A percentile compares a stretch with the other conserved stretches of the same genome.
Conservation (phyloP, 106 monocot genomes). For the Apostasia ramifera region DNA sequence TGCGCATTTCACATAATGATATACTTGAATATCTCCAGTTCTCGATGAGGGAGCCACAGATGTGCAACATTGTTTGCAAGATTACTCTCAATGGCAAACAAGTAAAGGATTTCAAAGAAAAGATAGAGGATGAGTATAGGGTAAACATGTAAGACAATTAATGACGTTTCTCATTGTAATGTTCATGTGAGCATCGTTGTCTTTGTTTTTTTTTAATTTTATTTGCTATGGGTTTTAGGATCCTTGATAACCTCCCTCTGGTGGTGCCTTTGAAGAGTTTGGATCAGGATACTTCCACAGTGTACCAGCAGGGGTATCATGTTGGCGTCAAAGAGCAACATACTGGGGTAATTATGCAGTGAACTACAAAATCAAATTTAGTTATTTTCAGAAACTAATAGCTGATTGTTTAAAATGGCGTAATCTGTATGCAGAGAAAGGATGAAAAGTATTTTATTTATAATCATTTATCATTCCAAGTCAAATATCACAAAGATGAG, state of each 20-base stretch:
- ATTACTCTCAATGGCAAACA: slow-evolving; percentile 46
- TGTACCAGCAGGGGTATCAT: slow-evolving; percentile 79
- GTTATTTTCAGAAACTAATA: background rate
- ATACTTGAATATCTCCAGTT: slow-evolving; percentile 38
- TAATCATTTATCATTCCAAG: slow-evolving; percentile 89
- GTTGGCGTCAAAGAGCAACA: slow-evolving; percentile 74
- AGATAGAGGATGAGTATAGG: slow-evolving; percentile 88
- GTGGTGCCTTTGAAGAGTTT: slow-evolving; percentile 71
- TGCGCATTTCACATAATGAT: background rate
- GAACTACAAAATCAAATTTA: background rate
- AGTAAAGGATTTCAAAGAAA: slow-evolving; percentile 74
- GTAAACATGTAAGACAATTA: slow-evolving; percentile 73
- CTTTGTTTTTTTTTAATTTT: slow-evolving; percentile 4
- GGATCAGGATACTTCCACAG: slow-evolving; percentile 43
- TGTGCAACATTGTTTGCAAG: slow-evolving; percentile 81
- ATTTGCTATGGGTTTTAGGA: slow-evolving; percentile 41
- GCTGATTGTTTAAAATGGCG: background rate
- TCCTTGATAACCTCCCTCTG: slow-evolving; percentile 92
- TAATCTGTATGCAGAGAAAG: slow-evolving; percentile 50
- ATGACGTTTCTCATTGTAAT: background rate
- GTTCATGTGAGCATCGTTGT: background rate
- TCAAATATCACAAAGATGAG: slow-evolving; percentile 87
- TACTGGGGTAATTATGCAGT: slow-evolving; percentile 42
- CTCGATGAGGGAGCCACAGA: slow-evolving; percentile 86
- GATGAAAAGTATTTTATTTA: slow-evolving; percentile 77